Conservation (phyloP, 139 green algal genomes). For the Marvania coccoides region DNA sequence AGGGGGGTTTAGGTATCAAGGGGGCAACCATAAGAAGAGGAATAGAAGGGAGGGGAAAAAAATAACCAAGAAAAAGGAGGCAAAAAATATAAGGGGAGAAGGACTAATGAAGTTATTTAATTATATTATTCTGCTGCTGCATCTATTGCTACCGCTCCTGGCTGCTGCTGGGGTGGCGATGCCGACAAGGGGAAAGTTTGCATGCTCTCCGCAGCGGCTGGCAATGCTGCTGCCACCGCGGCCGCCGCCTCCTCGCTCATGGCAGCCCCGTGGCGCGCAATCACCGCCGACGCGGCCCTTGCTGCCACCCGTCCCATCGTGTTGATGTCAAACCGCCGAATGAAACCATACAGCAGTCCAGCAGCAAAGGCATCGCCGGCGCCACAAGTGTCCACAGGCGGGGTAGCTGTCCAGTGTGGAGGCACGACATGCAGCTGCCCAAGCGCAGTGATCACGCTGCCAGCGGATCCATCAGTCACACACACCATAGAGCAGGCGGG, state of each 20-base stretch:
- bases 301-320: constrained; percentile 54
- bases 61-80: too few relatives aligned
- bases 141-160: too few relatives aligned
- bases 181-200: too few relatives aligned
- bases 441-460: constrained; percentile 46
- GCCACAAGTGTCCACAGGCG: constrained; percentile 84
- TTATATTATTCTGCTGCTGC: too few relatives aligned
- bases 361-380: constrained; percentile 79
- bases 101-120: too few relatives aligned
- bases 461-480: constrained; percentile 77
- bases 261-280: constrained; percentile 46
- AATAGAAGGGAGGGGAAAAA: too few relatives aligned
- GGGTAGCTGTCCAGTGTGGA: constrained; percentile 49
- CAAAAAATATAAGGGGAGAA: too few relatives aligned
- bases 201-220: not conserved
- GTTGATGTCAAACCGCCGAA: constrained; percentile 41
- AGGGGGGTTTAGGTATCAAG: too few relatives aligned
- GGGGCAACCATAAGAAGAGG: too few relatives aligned
- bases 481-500: constrained; percentile 51
- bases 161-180: too few relatives aligned
- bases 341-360: constrained; percentile 53
- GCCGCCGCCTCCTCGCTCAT: constrained; percentile 50
- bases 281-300: constrained; percentile 58
- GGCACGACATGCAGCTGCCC: constrained; percentile 51
- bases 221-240: constrained; percentile 27